phyloP scores from a whole-genome alignment of 768 basidiomycete species.

The Pulveroboletus ravenelii region DNA sequence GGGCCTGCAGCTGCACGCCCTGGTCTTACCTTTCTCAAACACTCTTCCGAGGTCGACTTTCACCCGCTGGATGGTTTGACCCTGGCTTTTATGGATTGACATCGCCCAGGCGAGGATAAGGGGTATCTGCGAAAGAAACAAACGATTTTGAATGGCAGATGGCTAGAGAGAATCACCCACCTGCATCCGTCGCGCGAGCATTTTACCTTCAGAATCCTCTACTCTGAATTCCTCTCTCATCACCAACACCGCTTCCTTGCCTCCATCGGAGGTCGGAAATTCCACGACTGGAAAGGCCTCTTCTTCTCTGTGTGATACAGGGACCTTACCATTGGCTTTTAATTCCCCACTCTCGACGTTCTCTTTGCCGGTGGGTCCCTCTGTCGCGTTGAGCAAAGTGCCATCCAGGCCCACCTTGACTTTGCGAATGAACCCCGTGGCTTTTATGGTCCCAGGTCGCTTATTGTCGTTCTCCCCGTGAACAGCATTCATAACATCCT shows the following conservation, averaged over 20 bases:
- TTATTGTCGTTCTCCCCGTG: conserved; percentile 25
- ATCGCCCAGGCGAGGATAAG: conserved; percentile 76
- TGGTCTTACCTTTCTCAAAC: conserved; percentile 50
- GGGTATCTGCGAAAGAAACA: conserved; percentile 44
- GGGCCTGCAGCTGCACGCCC: no score
- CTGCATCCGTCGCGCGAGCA: conserved; percentile 46
- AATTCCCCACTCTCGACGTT: conserved; percentile 23
- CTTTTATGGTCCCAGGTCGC: conserved; percentile 19
- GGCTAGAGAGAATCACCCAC: conserved; percentile 12
- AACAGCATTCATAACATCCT: conserved; percentile 14
- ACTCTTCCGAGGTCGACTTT: conserved; percentile 61
- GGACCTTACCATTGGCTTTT: conserved; percentile 19
- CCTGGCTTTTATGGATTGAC: conserved; percentile 76
- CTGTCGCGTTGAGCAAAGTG: conserved; percentile 8
- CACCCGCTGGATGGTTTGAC: conserved; percentile 64
- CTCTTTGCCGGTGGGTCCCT: conserved; percentile 29
- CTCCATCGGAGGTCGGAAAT: conserved; percentile 39
- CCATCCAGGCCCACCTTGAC: conserved; percentile 31
- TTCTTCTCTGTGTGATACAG: conserved; percentile 34
- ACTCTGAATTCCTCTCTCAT: conserved; percentile 50
- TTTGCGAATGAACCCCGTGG: conserved; percentile 34
- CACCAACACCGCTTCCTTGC: conserved; percentile 44
- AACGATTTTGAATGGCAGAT: neutral
- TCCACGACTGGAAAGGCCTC: conserved; percentile 45
- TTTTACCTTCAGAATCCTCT: conserved; percentile 47